Evolutionary conservation across 192 early-diverging fungal species (phyloP), one percentile per base, ranked within the genome.

Genomic region (Umbelopsis sp.): DNA sequence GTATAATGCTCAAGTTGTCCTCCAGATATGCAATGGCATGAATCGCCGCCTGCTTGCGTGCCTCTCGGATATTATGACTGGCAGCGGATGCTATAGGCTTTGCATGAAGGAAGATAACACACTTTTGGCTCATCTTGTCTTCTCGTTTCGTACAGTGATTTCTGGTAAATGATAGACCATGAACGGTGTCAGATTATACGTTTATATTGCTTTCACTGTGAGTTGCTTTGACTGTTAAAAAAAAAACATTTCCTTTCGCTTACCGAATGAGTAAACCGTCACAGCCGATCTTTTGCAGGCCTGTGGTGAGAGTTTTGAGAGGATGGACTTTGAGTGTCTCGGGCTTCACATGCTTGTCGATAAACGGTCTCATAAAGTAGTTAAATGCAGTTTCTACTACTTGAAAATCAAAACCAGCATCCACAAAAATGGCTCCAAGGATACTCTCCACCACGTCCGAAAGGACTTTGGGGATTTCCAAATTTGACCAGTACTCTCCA

Each of bases 401-500:
- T 0, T 82, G 80, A 55, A 86, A 64, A 68, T 90, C 75, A 76
- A 93, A 94, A 1, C 84, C 85, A 44, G 88, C 87, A 75, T 98
- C 96, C 20, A 96, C 85, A 73, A 91, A 93, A 6, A 95, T 79
- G 7, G 96, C 95, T 3, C 96, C 96, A 13, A 95, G 46, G 46
- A 95, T 84, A 46, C 92, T 90, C 77, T 98, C 96, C n/a, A 95
- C 84, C 1, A 96, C 74, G 81, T 98, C 96, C 9, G 91, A 91
- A 49, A 94, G 73, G 0, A 93, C 90, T 69, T 98, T 98, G 22
- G 96, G 96, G n/a, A 94, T 86, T 11, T 82, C 81, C n/a, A 92
- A 71, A 37, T 89, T 78, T 45, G 84, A 81, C 95, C 94, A 94
- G 70, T 91, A 95, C 64, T 94, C 91, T 11, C 86, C 69, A 72